A percentile compares a stretch with the other conserved stretches of the same genome.
Evolutionary conservation across 2,329 filamentous ascomycete species (phyloP).

Genomic region (Nemania diffusa): DNA sequence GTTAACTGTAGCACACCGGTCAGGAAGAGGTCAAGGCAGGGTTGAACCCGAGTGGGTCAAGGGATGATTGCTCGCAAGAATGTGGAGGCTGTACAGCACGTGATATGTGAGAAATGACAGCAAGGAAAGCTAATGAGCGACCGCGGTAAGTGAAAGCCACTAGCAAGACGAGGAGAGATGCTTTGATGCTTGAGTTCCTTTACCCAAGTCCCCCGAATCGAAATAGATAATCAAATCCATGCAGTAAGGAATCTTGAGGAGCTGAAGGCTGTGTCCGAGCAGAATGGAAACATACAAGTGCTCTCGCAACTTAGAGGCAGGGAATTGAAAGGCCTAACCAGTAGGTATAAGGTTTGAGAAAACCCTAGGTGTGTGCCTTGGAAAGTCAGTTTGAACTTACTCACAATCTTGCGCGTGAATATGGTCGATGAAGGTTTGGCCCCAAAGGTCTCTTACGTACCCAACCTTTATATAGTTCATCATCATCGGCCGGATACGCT

Average conservation of each 20-base stretch:
- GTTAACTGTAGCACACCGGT: no score
- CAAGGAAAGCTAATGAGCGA: background rate
- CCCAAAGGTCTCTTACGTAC: no score
- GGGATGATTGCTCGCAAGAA: no score
- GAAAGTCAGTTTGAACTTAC: no score
- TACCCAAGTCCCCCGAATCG: background rate
- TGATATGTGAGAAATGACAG: background rate
- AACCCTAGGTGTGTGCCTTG: no score
- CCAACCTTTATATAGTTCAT: no score
- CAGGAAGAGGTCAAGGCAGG: no score
- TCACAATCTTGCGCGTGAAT: no score
- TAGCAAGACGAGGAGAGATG: background rate
- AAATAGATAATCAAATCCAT: constrained; percentile 1
- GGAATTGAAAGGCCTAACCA: background rate
- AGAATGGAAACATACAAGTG: background rate
- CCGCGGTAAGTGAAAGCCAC: background rate
- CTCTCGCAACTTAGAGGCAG: background rate
- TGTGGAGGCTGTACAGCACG: background rate
- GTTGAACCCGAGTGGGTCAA: no score
- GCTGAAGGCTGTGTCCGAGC: background rate
- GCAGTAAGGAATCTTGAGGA: background rate
- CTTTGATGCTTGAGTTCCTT: background rate
- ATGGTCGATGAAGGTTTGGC: no score
- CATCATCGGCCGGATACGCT: no score
- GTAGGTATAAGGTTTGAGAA: no score